These are phyloP conservation scores for Candida caryicola DNA, from an alignment of 805 yeast genomes.

Conservation along the genomic window DNA sequence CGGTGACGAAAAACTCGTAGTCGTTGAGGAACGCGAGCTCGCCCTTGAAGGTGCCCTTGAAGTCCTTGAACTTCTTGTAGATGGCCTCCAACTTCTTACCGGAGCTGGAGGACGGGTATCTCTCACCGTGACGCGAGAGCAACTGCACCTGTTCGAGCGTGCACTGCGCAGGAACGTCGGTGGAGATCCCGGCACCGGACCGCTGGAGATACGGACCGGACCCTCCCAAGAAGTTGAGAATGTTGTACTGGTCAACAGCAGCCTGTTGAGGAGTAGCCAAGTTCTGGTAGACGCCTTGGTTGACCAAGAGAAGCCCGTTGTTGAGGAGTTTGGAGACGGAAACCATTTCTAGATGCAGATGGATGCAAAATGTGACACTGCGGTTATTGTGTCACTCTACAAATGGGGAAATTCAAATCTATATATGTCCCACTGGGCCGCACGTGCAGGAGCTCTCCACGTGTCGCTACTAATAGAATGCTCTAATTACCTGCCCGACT, in stretches of 20 bases:
- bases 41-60: slow-evolving; percentile 38
- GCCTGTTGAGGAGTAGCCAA: slow-evolving; percentile 42
- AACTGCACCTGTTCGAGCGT: slow-evolving; percentile 65
- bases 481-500: too few species aligned
- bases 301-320: slow-evolving; percentile 29
- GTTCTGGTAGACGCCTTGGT: slow-evolving; percentile 24
- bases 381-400: too few species aligned
- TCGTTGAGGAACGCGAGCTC: slow-evolving; percentile 52
- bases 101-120: slow-evolving; percentile 50
- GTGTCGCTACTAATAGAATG: too few species aligned
- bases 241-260: slow-evolving; percentile 43
- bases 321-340: slow-evolving; percentile 27
- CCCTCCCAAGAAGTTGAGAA: slow-evolving; percentile 52
- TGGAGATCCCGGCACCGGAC: slow-evolving; percentile 52
- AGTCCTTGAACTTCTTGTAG: slow-evolving; percentile 16
- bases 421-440: too few species aligned
- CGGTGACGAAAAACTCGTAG: slow-evolving; percentile 47
- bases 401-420: too few species aligned
- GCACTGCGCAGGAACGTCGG: slow-evolving; percentile 51
- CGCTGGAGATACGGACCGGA: slow-evolving; percentile 54
- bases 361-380: too few species aligned
- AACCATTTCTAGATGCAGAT: slow-evolving; percentile 20
- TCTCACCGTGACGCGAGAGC: slow-evolving; percentile 78
- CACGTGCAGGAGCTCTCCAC: too few species aligned
- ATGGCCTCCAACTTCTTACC: slow-evolving; percentile 29